Evolutionary conservation across 148 eudicot genomes (phyloP).

Genomic region (Nyssa sinensis): DNA sequence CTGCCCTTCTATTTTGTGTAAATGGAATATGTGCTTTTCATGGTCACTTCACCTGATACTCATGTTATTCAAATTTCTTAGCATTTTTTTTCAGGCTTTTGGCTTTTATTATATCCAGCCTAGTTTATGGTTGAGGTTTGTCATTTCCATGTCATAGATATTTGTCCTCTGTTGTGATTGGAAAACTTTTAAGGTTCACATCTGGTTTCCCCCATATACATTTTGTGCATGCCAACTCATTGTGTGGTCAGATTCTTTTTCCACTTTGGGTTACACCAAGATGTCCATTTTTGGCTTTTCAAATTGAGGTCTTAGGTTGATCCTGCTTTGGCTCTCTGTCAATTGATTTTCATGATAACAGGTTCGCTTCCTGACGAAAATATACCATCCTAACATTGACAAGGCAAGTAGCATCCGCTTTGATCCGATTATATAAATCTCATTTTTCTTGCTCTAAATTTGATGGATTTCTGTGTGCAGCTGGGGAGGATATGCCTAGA

Average conservation of each 20-base stretch:
- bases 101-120: too few relatives aligned
- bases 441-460: neutral
- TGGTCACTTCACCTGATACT: too few relatives aligned
- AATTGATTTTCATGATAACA: slow-evolving; percentile 33
- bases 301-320: neutral
- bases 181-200: neutral
- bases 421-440: neutral
- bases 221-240: neutral
- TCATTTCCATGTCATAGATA: neutral
- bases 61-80: too few relatives aligned
- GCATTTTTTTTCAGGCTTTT: too few relatives aligned
- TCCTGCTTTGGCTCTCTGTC: slow-evolving; percentile 6
- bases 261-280: neutral
- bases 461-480: slow-evolving; percentile 32
- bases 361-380: slow-evolving; percentile 97
- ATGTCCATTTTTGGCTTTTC: neutral
- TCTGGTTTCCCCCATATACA: neutral
- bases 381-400: slow-evolving; percentile 95
- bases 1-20: too few relatives aligned
- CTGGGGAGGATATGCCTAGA: slow-evolving; percentile 97
- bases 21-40: too few relatives aligned
- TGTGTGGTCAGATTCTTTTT: too few relatives aligned
- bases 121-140: neutral
- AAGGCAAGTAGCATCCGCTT: slow-evolving; percentile 46
- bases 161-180: too few relatives aligned